These are phyloP conservation scores for Xerocomus minutiporus DNA, from an alignment of 1,284 basidiomycete species.

Conservation along the genomic window DNA sequence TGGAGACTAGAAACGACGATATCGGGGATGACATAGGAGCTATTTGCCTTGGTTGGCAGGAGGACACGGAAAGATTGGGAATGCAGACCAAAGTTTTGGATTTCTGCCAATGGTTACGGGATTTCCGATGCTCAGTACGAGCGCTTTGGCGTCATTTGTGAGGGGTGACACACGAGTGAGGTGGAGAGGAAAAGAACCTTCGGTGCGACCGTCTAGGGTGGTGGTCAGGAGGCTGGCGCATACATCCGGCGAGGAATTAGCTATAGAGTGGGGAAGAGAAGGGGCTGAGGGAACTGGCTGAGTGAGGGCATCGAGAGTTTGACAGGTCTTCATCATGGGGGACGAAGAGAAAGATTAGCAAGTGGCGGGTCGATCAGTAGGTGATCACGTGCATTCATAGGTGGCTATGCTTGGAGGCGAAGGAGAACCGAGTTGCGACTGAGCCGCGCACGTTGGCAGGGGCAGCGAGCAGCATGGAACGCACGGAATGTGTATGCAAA, in stretches of 20 bases:
- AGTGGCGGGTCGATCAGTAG: slow-evolving; percentile 7
- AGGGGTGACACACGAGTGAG: background rate
- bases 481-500: slow-evolving; percentile 7
- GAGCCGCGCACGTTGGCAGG: slow-evolving; percentile 8
- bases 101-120: slow-evolving; percentile 67
- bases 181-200: slow-evolving; percentile 41
- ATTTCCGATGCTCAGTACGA: slow-evolving; percentile 55
- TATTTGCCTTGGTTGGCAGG: slow-evolving; percentile 20
- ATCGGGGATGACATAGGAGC: slow-evolving; percentile 49
- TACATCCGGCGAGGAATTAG: slow-evolving; percentile 35
- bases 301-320: slow-evolving; percentile 21
- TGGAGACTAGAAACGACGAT: slow-evolving; percentile 60
- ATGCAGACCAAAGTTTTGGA: slow-evolving; percentile 45
- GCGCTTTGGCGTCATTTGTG: slow-evolving; percentile 37
- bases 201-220: slow-evolving; percentile 49
- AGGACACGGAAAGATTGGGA: slow-evolving; percentile 2
- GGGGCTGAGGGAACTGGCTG: slow-evolving; percentile 30
- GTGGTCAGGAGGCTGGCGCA: slow-evolving; percentile 67
- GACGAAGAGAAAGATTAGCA: background rate
- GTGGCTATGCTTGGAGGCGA: background rate
- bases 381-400: slow-evolving; percentile 21
- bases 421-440: background rate
- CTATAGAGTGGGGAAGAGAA: slow-evolving; percentile 10
- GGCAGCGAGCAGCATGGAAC: slow-evolving; percentile 8
- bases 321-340: slow-evolving; percentile 18